phyloP scores from a whole-genome alignment of 2,329 filamentous ascomycete species.

The Paecilomyces niveus region DNA sequence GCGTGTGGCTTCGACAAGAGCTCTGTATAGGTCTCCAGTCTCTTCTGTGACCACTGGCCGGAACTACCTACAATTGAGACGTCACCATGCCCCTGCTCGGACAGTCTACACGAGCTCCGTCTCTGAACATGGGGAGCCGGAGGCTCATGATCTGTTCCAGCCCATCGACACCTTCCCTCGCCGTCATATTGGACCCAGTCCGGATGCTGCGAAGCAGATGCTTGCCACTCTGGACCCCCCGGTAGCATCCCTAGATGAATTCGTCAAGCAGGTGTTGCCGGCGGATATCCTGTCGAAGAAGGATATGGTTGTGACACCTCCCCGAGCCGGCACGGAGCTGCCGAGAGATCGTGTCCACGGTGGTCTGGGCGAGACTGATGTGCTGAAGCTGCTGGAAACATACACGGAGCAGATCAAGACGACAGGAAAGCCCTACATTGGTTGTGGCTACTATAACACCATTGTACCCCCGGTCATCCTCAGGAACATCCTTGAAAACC shows the following conservation, averaged over 20 bases:
- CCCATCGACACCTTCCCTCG: slow-evolving; percentile 60
- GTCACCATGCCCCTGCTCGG: slow-evolving; percentile 17
- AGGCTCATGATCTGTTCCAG: slow-evolving; percentile 35
- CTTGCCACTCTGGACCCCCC: slow-evolving; percentile 71
- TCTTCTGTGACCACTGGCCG: slow-evolving; percentile 23
- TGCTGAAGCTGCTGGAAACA: slow-evolving; percentile 32
- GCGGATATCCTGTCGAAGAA: slow-evolving; percentile 65
- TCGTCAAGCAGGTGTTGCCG: slow-evolving; percentile 78
- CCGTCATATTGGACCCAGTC: slow-evolving; percentile 79
- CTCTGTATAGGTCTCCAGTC: slow-evolving; percentile 7
- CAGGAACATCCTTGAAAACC: slow-evolving; percentile 85
- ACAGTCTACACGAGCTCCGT: slow-evolving; percentile 82
- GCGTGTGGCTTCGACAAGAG: not conserved
- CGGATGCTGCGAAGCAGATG: slow-evolving; percentile 66
- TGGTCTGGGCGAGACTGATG: slow-evolving; percentile 41
- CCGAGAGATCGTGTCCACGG: slow-evolving; percentile 31
- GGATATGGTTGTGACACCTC: slow-evolving; percentile 51
- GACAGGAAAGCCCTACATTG: slow-evolving; percentile 63
- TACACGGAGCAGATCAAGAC: slow-evolving; percentile 53
- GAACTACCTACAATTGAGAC: slow-evolving; percentile 21
- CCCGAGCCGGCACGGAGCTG: slow-evolving; percentile 36
- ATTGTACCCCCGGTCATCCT: slow-evolving; percentile 83
- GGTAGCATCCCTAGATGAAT: slow-evolving; percentile 66
- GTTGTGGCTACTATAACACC: slow-evolving; percentile 82
- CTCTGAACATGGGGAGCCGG: slow-evolving; percentile 64